Percentiles rank a stretch among this genome's conserved stretches.
Evolutionary conservation across 2,329 filamentous ascomycete species (phyloP).

Genomic region (Coniochaeta prunicola): DNA sequence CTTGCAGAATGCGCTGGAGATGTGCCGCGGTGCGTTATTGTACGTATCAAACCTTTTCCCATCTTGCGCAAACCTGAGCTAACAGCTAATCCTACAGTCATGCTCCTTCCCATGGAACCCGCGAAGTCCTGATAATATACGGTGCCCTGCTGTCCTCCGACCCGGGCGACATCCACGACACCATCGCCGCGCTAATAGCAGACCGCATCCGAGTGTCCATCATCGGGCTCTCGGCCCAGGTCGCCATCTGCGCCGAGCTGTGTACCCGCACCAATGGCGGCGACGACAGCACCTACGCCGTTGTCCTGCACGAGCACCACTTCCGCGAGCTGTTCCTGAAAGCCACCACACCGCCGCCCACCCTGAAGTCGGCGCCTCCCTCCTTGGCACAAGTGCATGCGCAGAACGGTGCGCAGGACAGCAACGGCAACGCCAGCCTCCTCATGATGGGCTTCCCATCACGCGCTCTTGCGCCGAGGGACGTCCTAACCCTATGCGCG

Average conservation of each 20-base stretch:
- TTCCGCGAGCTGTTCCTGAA: slow-evolving; percentile 84
- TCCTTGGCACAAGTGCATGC: background rate
- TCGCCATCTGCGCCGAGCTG: slow-evolving; percentile 87
- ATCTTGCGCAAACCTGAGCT: background rate
- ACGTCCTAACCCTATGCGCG: slow-evolving; percentile 70
- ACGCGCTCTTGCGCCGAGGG: slow-evolving; percentile 62
- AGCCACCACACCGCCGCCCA: slow-evolving; percentile 82
- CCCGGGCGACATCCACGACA: slow-evolving; percentile 91
- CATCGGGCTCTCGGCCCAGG: slow-evolving; percentile 83
- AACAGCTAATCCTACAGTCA: slow-evolving; percentile 45
- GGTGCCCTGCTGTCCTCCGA: slow-evolving; percentile 86
- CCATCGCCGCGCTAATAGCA: slow-evolving; percentile 67
- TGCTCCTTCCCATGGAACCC: slow-evolving; percentile 84
- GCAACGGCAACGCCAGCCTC: slow-evolving; percentile 43
- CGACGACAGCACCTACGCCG: slow-evolving; percentile 67
- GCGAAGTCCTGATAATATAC: slow-evolving; percentile 87
- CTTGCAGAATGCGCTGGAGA: slow-evolving; percentile 91
- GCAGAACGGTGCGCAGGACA: background rate
- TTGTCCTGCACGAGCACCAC: slow-evolving; percentile 81
- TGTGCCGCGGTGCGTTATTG: slow-evolving; percentile 89
- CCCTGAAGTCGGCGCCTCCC: slow-evolving; percentile 45
- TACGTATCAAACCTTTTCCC: slow-evolving; percentile 27
- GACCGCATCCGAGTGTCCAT: slow-evolving; percentile 85
- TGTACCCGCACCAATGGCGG: slow-evolving; percentile 82
- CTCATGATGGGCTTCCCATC: slow-evolving; percentile 99